Evolutionary conservation across 306 rosid genomes (phyloP), one percentile per base, ranked within the genome.

Genomic region (Vicia villosa): DNA sequence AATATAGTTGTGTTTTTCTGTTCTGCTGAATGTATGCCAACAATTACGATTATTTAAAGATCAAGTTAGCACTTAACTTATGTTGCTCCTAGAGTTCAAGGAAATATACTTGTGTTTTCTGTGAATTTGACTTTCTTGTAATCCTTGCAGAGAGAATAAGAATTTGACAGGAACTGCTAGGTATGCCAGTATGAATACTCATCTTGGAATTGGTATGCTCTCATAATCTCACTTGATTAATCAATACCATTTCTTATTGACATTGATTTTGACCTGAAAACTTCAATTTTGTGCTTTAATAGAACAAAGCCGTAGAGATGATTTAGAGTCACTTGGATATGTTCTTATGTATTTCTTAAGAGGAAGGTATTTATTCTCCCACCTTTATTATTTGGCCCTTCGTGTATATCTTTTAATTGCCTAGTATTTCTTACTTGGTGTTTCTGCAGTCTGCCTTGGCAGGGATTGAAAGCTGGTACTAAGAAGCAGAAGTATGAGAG

Each of bases 281-380:
- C 80, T 67, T 49, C 37, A 14, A 69, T 71, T 70, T 63, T 22
- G 15, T 76, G 42, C 63, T 79, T 76, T 30, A 22, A 52, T 75
- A 94, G 98, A 94, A 82, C 98, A 90, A 88, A 90, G 98, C 79
- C 97, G 98, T 52, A 84, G 97, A 83, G 98, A 94, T 62, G 98
- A 94, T 78, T 82, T 94, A 81, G 98, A 94, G 77, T 94, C 97
- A 74, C 98, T 94, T 81, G 98, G 98, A 81, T 94, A 85, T 50
- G 92, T 94, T 81, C 92, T 94, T 19, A 85, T 88, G 97, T 94
- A 94, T 73, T 94, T 94, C 75, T 82, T 88, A 71, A 87, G 97
- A 68, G 98, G 98, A 84, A 88, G 98, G 98, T 90, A 79, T 74
- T 28, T 17, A 24, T 28, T 64, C 68, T 62, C 37, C 16, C 20